Base-by-base conservation (phyloP, 1,139 yeast species). In the Pichia sp. region DNA sequence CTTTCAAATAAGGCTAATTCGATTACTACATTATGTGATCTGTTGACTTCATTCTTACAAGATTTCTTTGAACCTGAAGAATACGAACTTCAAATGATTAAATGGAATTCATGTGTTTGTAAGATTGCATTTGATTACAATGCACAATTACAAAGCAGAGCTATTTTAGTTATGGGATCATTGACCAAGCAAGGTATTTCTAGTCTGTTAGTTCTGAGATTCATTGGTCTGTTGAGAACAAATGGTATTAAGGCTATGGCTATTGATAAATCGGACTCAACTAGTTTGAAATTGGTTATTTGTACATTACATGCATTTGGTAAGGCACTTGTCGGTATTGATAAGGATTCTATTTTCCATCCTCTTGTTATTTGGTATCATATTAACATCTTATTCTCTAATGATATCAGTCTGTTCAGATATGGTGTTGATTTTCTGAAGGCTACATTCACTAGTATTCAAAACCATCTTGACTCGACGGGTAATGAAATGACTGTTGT, bases 281-380 rank as follows among this genome's bases (percentile, higher is more conserved):
- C 27, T 3, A 45, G 21, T 27, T 18, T 51, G 15, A 44, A 40
- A 9, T 15, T 51, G 3, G 19, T 44, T 61, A 65, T 75, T 1
- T 68, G 69, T 52, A 55, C 68, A 2, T 52, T 72, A 15, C 70
- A 77, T 53, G 72, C 89, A 5, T 72, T 80, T 47, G 76, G 87
- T 14, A 76, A 83, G 49, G 71, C 87, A 50, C 73, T 81, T 14
- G 77, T 77, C 50, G 95, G 95, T 0, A 64, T 88, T 36, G 72
- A 81, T 6, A 69, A 72, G 5, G 68, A 71, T 6, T 80, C 91
- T 0, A 66, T 69, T 1, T 72, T 83, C 53, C 75, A 82, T 42
- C 74, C 81, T 3, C 71, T 75, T 30, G 62, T 87, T 54, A 78
- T 86, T 50, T 89, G 96, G 96, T 70, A 85, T n/a, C 70, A 80